A percentile compares a stretch with the other conserved stretches of the same genome.
Conservation (phyloP, 495 filamentous ascomycete species). For the Penicillium goetzii region DNA sequence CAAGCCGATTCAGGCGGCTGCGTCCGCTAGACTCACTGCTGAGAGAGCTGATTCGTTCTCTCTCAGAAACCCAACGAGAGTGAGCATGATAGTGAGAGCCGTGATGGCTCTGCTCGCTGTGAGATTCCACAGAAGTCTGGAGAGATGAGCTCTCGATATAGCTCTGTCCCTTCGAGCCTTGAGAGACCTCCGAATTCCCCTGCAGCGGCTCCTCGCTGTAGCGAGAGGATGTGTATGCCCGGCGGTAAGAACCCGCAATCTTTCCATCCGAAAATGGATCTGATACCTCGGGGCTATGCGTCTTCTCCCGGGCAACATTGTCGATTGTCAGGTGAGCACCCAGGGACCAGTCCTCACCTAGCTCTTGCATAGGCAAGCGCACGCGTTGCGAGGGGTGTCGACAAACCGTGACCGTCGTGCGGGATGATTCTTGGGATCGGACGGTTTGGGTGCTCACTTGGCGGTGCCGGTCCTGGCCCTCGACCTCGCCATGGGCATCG, state of each 20-base stretch:
- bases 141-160: constrained; percentile 1
- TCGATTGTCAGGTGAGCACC: constrained; percentile 19
- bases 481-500: neutral
- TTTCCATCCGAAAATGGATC: constrained; percentile 36
- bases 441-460: constrained; percentile 36
- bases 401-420: constrained; percentile 37
- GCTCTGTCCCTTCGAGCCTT: constrained; percentile 5
- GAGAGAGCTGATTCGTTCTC: neutral
- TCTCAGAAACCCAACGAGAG: neutral
- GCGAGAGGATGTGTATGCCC: constrained; percentile 1
- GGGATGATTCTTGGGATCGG: constrained; percentile 36
- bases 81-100: neutral
- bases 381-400: constrained; percentile 34
- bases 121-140: constrained; percentile 8
- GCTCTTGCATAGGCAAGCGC: constrained; percentile 26
- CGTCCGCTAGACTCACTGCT: constrained; percentile 21
- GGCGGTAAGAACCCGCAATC: constrained; percentile 3
- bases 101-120: constrained; percentile 1
- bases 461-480: constrained; percentile 22
- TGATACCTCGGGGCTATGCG: constrained; percentile 18
- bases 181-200: constrained; percentile 15
- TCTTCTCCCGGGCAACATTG: constrained; percentile 1
- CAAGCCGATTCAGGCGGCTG: constrained; percentile 23
- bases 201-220: constrained; percentile 15
- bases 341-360: constrained; percentile 18